A percentile compares a stretch with the other conserved stretches of the same genome.
Evolutionary conservation across 1,139 yeast genomes (phyloP).

Genomic region (Suhomyces bokatorum): DNA sequence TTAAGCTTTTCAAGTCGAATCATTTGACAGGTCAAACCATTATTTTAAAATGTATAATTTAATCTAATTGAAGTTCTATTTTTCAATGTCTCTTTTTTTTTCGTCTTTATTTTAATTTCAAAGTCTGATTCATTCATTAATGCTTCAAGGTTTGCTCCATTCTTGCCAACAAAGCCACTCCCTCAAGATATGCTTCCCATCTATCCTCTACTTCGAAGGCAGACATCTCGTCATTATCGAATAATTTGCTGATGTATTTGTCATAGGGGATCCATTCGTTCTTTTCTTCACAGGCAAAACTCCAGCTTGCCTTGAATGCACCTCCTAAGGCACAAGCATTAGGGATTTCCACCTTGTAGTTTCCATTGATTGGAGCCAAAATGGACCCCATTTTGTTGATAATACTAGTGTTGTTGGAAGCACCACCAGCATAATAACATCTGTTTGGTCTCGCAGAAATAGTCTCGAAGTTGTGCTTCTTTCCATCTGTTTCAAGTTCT

Average conservation of each 20-base stretch:
- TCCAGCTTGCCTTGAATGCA: conserved; percentile 83
- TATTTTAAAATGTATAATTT: no score
- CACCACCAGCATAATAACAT: conserved; percentile 86
- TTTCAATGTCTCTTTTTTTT: no score
- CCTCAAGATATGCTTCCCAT: conserved; percentile 52
- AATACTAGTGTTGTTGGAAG: conserved; percentile 69
- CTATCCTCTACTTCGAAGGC: conserved; percentile 39
- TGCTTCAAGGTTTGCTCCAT: conserved; percentile 42
- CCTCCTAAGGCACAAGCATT: conserved; percentile 97
- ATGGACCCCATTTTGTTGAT: conserved; percentile 70
- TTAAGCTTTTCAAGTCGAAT: no score
- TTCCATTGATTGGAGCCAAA: conserved; percentile 63
- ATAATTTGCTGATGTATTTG: conserved; percentile 42
- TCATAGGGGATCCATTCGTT: conserved; percentile 39
- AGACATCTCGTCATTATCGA: conserved; percentile 48
- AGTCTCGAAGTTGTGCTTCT: conserved; percentile 42
- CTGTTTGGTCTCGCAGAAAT: conserved; percentile 62
- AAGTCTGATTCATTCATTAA: no score
- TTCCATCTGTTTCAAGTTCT: conserved; percentile 51
- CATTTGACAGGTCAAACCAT: no score
- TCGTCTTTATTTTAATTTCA: no score
- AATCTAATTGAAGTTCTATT: no score
- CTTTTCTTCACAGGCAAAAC: conserved; percentile 40
- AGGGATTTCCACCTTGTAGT: conserved; percentile 71
- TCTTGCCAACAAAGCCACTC: conserved; percentile 51